Evolutionary conservation across 2,329 filamentous ascomycete genomes (phyloP), one percentile per base, ranked within the genome.

Genomic region (Ophioceras dolichostomum): DNA sequence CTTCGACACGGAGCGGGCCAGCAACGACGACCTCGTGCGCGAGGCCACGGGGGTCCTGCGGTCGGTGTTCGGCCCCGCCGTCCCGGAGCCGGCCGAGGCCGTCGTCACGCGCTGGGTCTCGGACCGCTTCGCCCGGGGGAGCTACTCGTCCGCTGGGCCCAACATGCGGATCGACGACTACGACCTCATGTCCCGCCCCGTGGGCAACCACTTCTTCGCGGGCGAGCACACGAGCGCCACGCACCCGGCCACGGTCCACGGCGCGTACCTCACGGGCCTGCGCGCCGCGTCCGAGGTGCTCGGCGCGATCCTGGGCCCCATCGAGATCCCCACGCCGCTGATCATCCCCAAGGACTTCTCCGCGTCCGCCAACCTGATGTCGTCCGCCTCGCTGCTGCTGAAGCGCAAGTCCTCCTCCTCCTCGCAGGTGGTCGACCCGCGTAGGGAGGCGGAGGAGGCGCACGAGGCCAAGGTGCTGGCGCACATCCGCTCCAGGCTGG

Each of bases 191-290:
- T 86, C 91, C 2, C 73, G 74, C 34, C 67, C 83, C 1, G 68
- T 95, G 22, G 88, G 86, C 22, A 94, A 93, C 45, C 65, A 98
- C 8, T 85, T 89, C 58, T 98, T 98, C 58, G 91, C 89, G 13
- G 91, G 91, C 34, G 91, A 98, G 59, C 91, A 94, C 42, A 98
- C 93, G 1, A 95, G 84, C 48, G 87, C 85, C 33, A 94, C 87
- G 1, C 88, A 98, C 54, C 91, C 93, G 10, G 91, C 93, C 22
- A 98, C 91, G 2, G 91, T 98, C 1, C 91, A 98, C 48, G 91
- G 91, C 5, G 93, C 91, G 8, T 98, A 96, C 53, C 66, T 98
- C 4, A 95, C 91, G 2, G 93, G 91, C 3, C 67, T 98, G 5
- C 79, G 91, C 35, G 91, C 83, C 4, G 91, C 91, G 10, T 80